Conservation (phyloP, 139 green algal genomes). For the Zygnema cylindricum region DNA sequence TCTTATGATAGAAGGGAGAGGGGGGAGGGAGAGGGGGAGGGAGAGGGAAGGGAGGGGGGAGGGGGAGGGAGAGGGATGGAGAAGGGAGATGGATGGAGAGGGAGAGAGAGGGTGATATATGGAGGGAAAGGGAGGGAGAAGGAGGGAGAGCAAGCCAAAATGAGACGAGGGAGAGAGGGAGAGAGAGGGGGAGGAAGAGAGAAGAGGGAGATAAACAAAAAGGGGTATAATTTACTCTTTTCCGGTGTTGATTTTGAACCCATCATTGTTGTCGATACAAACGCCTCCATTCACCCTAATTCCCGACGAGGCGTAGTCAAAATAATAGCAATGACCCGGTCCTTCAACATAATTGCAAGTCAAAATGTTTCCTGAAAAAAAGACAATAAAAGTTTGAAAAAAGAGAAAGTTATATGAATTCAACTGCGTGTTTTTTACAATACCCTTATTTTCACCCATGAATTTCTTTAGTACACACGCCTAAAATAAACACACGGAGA, state of each 20-base stretch:
- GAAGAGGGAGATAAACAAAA: too few species aligned
- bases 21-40: too few species aligned
- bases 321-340: not conserved
- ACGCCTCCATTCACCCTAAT: not conserved
- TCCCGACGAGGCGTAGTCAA: not conserved
- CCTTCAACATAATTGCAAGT: not conserved
- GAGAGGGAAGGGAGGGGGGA: too few species aligned
- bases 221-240: constrained; percentile 36
- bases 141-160: too few species aligned
- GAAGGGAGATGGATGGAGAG: too few species aligned
- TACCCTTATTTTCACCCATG: not conserved
- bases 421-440: not conserved
- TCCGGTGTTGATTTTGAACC: constrained; percentile 14
- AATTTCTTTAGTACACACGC: not conserved
- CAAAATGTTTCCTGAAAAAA: not conserved
- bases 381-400: not conserved
- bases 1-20: too few species aligned
- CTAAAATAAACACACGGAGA: not conserved
- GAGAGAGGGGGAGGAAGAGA: too few species aligned
- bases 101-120: too few species aligned
- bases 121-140: too few species aligned
- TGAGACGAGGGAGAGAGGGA: too few species aligned
- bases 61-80: too few species aligned
- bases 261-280: not conserved
- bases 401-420: not conserved